Base-by-base conservation (phyloP, 768 basidiomycete species). In the Suillus weaverae region DNA sequence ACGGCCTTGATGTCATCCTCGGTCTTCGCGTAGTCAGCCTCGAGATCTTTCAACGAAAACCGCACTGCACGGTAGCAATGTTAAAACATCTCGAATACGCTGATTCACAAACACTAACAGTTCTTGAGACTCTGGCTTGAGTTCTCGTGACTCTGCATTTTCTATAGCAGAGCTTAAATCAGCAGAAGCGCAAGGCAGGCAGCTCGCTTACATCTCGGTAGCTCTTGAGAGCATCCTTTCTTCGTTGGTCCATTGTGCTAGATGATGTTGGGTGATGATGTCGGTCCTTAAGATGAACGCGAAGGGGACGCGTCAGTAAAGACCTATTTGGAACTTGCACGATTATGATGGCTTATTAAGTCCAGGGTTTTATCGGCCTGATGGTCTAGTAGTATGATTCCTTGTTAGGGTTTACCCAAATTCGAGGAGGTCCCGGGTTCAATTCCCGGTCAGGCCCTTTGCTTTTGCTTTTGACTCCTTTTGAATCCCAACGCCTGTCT, bases 1-100 rank as follows among this genome's bases (percentile, higher is more conserved):
- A 99, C 90, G 50, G 97, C 97, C 79, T 98, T 99, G 79, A 99
- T 97, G 72, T 99, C 97, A 33, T 99, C 95, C 78, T 99, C 97
- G 0, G 95, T 97, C 84, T 97, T 95, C 70, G 88, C 93, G 72
- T 87, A 99, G 53, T 89, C 91, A 71, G 90, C 91, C 75, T 96
- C 91, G 13, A 98, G 78, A 64, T 93, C 89, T 74, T 94, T 95
- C 69, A 99, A 80, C 13, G 94, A 92, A 72, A 97, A 90, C 41
- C 97, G 88, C 67, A 98, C 96, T 98, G 39, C 14, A 64, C 64
- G n/a, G 50, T 9, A 38, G 59, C 44, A 63, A 57, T 22, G 39
- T 30, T 18, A 36, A 22, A 53, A 35, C 54, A 57, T 44, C 22
- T 14, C 32, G n/a, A 54, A 64, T 60, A 38, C 46, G 16, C 43